Evolutionary conservation across 345 rosid species (phyloP), one percentile per base, ranked within the genome.

Genomic region (Excoecaria agallocha): DNA sequence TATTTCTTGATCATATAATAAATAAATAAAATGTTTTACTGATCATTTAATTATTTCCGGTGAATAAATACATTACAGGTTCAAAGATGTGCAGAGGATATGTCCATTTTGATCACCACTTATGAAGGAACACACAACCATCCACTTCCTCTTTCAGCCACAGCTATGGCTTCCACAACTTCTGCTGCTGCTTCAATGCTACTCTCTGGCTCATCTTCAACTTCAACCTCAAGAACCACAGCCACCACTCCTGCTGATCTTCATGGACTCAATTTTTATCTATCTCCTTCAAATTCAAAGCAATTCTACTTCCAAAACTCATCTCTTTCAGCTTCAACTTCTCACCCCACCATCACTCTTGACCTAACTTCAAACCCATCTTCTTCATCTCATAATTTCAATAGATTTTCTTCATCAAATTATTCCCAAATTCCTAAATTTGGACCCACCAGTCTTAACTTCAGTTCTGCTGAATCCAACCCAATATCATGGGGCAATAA

Each of bases 91-190:
- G 87, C 84, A 0, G 89, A 94, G 6, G 98, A 94, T 79, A 86
- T 88, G 97, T 86, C 97, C 35, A 84, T 94, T 62, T 84, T 94
- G 70, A 86, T 86, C 77, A 89, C 97, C 66, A 92, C 98, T 58
- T 94, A 94, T 55, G 98, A 94, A 86, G 98, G 98, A 79, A 85
- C 85, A 52, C 98, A 94, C 83, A 94, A 89, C 85, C 98, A 94
- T 73, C 90, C 92, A 45, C 98, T 94, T 80, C 87, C 97, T 4
- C 67, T 87, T 60, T 83, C 98, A 13, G 98, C 98, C 51, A 92
- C 97, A 0, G 90, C 97, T n/a, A 92, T 94, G 97, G 97, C 97
- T 72, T 92, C 97, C 64, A 87, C 98, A 65, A 94, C 97, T 61
- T 88, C 95, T 1, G 96, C 97, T 1, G 98, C 98, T 0, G 98